phyloP scores from a whole-genome alignment of 2,329 filamentous ascomycete genomes.

The Trichoderma citrinoviride region DNA sequence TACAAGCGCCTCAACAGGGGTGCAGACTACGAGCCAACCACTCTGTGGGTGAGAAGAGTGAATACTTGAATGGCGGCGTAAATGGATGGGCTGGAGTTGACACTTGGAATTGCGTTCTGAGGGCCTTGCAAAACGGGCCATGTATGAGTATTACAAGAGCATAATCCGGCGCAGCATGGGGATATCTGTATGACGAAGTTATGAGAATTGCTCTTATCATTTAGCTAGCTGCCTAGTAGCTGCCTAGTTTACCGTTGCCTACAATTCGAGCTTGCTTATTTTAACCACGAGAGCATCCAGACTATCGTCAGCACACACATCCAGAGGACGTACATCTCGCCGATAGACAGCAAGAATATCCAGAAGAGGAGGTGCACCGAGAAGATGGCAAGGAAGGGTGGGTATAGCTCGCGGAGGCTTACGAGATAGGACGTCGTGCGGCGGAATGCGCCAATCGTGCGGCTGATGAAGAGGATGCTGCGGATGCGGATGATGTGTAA shows the following conservation, averaged over 20 bases:
- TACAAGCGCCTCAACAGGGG: slow-evolving; percentile 73
- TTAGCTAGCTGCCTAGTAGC: neutral
- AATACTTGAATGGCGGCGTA: slow-evolving; percentile 50
- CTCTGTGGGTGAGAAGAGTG: slow-evolving; percentile 75
- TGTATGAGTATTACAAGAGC: slow-evolving; percentile 5
- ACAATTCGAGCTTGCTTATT: neutral
- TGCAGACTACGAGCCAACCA: slow-evolving; percentile 61
- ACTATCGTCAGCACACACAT: neutral
- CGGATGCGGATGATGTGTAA: neutral
- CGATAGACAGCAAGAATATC: neutral
- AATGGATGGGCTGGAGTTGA: neutral
- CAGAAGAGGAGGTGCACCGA: neutral
- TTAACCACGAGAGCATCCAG: slow-evolving; percentile 1
- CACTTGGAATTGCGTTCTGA: neutral
- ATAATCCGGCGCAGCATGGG: neutral
- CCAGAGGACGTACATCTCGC: neutral
- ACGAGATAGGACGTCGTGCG: neutral
- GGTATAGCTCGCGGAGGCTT: neutral
- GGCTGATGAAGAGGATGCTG: neutral
- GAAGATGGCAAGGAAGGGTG: neutral
- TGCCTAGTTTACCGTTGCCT: neutral
- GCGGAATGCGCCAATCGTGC: neutral
- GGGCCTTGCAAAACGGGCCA: neutral
- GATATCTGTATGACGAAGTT: neutral
- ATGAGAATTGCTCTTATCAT: neutral